A percentile compares a stretch with the other conserved stretches of the same genome.
These are phyloP conservation scores for Tylopilus plumbeoviolaceoides DNA, from an alignment of 768 basidiomycete genomes.

Conservation along the genomic window DNA sequence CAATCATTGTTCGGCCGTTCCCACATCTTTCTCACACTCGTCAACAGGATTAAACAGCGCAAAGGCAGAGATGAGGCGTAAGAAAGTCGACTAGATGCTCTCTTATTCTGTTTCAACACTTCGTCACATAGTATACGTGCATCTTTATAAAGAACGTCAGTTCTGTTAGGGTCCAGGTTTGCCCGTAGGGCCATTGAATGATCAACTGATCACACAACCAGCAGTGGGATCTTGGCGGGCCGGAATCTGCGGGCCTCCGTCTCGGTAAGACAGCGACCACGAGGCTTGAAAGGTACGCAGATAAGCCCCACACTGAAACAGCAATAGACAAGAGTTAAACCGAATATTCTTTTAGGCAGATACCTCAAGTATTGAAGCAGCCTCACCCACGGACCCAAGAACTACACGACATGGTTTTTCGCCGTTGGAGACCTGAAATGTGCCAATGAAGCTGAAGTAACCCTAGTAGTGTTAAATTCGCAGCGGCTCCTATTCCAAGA, in stretches of 20 bases:
- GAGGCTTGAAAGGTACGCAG: not conserved
- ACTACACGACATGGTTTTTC: not conserved
- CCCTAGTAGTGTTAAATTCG: constrained; percentile 3
- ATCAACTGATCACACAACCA: constrained; percentile 1
- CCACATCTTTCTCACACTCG: too few species aligned
- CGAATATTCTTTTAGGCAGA: not conserved
- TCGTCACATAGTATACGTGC: too few species aligned
- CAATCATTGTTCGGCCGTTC: too few species aligned
- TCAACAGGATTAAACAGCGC: too few species aligned
- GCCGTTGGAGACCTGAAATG: not conserved
- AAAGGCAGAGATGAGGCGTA: too few species aligned
- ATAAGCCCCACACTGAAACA: constrained; percentile 5
- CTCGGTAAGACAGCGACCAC: not conserved
- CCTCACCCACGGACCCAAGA: constrained; percentile 6
- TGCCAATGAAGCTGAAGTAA: not conserved
- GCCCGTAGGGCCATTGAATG: too few species aligned
- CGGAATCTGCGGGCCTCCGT: constrained; percentile 1
- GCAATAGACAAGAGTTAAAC: constrained; percentile 6
- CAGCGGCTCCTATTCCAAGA: constrained; percentile 17
- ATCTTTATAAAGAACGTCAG: too few species aligned
- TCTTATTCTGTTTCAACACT: too few species aligned
- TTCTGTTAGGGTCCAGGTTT: too few species aligned
- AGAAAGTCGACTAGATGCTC: too few species aligned
- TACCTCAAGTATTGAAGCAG: constrained; percentile 1
- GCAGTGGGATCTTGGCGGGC: too few species aligned